phyloP scores from a whole-genome alignment of 495 filamentous ascomycete genomes.

The Ramalina intermedia region DNA sequence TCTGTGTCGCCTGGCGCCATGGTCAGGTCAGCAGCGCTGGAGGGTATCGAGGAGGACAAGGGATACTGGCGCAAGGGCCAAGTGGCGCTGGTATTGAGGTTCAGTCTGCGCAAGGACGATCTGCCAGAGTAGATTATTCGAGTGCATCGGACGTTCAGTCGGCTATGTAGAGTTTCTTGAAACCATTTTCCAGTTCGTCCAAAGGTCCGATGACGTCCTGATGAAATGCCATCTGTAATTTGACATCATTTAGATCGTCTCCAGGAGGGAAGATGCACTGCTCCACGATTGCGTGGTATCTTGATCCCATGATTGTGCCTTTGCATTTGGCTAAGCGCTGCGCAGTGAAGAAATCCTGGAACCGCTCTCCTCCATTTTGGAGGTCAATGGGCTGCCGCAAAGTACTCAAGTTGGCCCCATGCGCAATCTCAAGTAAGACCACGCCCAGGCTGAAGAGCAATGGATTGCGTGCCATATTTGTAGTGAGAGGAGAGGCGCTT shows the following conservation, averaged over 20 bases:
- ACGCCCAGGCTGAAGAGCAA: constrained; percentile 20
- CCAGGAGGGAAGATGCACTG: constrained; percentile 26
- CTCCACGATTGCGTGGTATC: constrained; percentile 26
- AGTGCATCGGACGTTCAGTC: too few relatives aligned
- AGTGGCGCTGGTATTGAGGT: too few relatives aligned
- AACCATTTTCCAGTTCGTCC: constrained; percentile 12
- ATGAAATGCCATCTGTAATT: constrained; percentile 21
- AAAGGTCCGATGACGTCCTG: constrained; percentile 24
- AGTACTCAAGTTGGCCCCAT: constrained; percentile 9
- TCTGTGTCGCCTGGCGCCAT: too few relatives aligned
- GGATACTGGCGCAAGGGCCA: too few relatives aligned
- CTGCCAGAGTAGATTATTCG: too few relatives aligned
- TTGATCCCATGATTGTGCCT: constrained; percentile 26
- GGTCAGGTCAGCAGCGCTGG: too few relatives aligned
- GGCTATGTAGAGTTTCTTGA: constrained; percentile 2
- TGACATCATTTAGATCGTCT: constrained; percentile 16
- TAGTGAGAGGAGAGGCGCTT: too few relatives aligned
- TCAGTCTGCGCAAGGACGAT: too few relatives aligned
- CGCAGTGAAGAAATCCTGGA: constrained; percentile 20
- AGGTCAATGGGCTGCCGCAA: constrained; percentile 9
- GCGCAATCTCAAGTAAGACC: constrained; percentile 20
- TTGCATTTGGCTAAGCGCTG: constrained; percentile 22
- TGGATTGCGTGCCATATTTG: constrained; percentile 9
- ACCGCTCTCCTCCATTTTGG: constrained; percentile 4
- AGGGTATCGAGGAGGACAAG: too few relatives aligned